phyloP scores from a whole-genome alignment of 805 yeast species.

The Candida alai region DNA sequence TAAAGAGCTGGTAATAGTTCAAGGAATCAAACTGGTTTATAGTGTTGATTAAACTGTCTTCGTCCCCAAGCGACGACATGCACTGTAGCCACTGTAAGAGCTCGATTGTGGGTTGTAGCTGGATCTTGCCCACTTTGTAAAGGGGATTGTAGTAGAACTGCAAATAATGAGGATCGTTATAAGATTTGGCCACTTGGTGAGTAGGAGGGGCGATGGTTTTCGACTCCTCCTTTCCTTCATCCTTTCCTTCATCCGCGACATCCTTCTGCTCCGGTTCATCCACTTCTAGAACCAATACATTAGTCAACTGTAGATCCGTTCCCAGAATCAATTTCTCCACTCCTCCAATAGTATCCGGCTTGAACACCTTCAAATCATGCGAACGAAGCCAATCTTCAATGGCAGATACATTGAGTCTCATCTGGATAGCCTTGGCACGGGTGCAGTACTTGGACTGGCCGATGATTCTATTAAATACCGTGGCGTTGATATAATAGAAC shows the following conservation, averaged over 20 bases:
- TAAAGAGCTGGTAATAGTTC: conserved; percentile 66
- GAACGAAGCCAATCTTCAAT: conserved; percentile 91
- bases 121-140: conserved; percentile 59
- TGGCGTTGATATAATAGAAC: conserved; percentile 70
- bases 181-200: too few species aligned
- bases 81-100: conserved; percentile 89
- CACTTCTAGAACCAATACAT: conserved; percentile 24
- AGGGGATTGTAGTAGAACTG: conserved; percentile 63
- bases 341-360: conserved; percentile 31
- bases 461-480: conserved; percentile 69
- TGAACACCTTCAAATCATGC: conserved; percentile 47
- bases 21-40: conserved; percentile 51
- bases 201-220: conserved; percentile 17
- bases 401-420: conserved; percentile 78
- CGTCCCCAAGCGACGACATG: conserved; percentile 64
- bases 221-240: conserved; percentile 11
- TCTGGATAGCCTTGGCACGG: conserved; percentile 83
- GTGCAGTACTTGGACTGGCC: conserved; percentile 67
- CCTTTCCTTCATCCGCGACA: conserved; percentile 12
- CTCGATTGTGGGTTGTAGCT: conserved; percentile 71
- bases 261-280: too few species aligned
- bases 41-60: conserved; percentile 57
- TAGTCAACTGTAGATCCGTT: conserved; percentile 14
- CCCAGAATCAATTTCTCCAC: conserved; percentile 17
- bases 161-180: conserved; percentile 44